Evolutionary conservation across 257 asterid genomes (phyloP), one percentile per base, ranked within the genome.

Genomic region (Fraxinus quadrangulata): DNA sequence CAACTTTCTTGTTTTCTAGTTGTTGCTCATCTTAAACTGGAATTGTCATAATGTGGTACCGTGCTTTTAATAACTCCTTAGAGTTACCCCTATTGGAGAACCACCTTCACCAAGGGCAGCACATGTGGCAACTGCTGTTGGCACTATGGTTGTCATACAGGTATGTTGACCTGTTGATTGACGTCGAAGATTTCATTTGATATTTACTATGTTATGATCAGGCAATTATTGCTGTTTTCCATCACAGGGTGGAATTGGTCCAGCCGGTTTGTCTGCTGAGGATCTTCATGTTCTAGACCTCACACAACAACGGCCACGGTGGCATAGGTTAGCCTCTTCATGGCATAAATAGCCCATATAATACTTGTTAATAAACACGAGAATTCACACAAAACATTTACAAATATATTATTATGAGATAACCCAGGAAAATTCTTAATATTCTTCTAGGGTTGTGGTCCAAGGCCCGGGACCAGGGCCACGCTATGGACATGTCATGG

Each of bases 61-160:
- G 68, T 71, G 56, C 75, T 78, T 79, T 59, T 59, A 42, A 78
- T 80, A 31, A 51, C 78, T 76, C 30, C 76, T 68, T 89, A 95
- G 99, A 82, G 76, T 96, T 56, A 90, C 92, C 75, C 99, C 99
- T 59, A 89, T 93, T 82, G 99, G 99, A 75, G 99, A 96, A 86
- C 98, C 99, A 79, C 99, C 99, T 68, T 90, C 99, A 21, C 99
- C 99, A 33, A 87, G 99, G 84, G 99, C 99, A 85, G 99, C 99
- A 84, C 99, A 96, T 28, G 98, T 96, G 79, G 99, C 98, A 79
- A 90, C 99, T 40, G 97, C 99, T 36, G 99, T 96, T 69, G 99
- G 99, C 76, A 96, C 98, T 56, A 96, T 96, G 99, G 99, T 96
- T 42, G 99, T 96, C 84, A 92, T 96, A 82, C 99, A 96, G 99